These are phyloP conservation scores for Paramarasmius palmivorus DNA, from an alignment of 1,284 basidiomycete genomes.

Conservation along the genomic window DNA sequence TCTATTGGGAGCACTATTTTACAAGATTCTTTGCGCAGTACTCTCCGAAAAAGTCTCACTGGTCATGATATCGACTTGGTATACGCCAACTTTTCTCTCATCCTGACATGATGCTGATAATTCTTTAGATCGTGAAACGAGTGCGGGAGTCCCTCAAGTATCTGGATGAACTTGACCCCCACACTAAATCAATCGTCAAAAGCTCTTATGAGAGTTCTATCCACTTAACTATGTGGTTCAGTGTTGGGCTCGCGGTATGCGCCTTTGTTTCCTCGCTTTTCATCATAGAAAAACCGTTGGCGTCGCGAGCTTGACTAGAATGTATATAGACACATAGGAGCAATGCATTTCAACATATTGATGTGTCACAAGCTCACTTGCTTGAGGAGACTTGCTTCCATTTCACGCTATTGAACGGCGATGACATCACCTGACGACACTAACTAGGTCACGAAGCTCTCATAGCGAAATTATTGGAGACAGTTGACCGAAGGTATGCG, in stretches of 20 bases:
- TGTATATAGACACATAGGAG: background rate
- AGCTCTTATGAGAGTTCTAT: background rate
- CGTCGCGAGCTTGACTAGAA: background rate
- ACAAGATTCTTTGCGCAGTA: conserved; percentile 46
- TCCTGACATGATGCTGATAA: background rate
- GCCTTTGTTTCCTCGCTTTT: background rate
- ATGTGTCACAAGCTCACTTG: too few species aligned
- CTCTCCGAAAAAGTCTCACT: conserved; percentile 38
- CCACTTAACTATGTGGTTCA: background rate
- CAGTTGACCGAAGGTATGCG: too few species aligned
- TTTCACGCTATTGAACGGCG: too few species aligned
- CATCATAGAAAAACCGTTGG: background rate
- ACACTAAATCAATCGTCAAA: background rate
- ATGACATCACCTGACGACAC: too few species aligned
- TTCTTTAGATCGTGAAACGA: background rate
- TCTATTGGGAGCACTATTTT: conserved; percentile 55
- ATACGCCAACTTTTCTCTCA: too few species aligned
- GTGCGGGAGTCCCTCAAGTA: background rate
- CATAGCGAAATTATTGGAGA: too few species aligned
- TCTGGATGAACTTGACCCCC: background rate
- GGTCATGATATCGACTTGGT: conserved; percentile 8
- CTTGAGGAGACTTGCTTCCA: too few species aligned
- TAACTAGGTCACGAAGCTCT: too few species aligned
- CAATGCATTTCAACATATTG: too few species aligned
- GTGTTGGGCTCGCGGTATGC: background rate